Conservation (phyloP, 202 grass and related monocot genomes). For the Schoenoplectus tabernaemontani region DNA sequence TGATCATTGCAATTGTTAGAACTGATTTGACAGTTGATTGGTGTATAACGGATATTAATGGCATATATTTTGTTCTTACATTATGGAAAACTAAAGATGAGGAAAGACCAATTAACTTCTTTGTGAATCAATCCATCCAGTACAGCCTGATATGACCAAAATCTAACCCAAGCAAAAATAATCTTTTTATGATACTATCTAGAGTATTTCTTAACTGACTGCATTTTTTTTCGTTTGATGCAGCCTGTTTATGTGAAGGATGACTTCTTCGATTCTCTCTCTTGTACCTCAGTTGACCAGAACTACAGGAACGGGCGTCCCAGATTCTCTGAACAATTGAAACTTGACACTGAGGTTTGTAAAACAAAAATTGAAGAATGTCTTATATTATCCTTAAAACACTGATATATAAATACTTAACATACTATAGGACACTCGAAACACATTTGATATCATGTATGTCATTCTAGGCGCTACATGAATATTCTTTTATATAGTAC, state of each 20-base stretch:
- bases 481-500: background rate
- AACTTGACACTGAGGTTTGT: slow-evolving; percentile 80
- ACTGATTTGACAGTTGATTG: no score
- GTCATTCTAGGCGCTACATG: background rate
- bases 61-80: background rate
- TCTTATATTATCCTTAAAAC: no score
- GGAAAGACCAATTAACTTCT: background rate
- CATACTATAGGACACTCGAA: background rate
- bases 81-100: background rate
- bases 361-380: background rate
- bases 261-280: slow-evolving; percentile 94
- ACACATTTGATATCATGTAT: background rate
- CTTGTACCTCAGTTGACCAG: slow-evolving; percentile 59
- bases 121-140: slow-evolving; percentile 18
- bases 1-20: no score
- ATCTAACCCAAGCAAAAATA: background rate
- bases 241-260: slow-evolving; percentile 95
- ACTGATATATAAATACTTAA: background rate
- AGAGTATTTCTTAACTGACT: slow-evolving; percentile 11
- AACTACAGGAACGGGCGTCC: slow-evolving; percentile 51
- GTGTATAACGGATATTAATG: no score
- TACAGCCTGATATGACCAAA: slow-evolving; percentile 21
- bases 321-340: slow-evolving; percentile 73
- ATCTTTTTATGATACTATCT: slow-evolving; percentile 1
- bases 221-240: slow-evolving; percentile 4